A percentile compares a stretch with the other conserved stretches of the same genome.
Conservation (phyloP, 2,329 filamentous ascomycete genomes). For the Fusarium sp. region DNA sequence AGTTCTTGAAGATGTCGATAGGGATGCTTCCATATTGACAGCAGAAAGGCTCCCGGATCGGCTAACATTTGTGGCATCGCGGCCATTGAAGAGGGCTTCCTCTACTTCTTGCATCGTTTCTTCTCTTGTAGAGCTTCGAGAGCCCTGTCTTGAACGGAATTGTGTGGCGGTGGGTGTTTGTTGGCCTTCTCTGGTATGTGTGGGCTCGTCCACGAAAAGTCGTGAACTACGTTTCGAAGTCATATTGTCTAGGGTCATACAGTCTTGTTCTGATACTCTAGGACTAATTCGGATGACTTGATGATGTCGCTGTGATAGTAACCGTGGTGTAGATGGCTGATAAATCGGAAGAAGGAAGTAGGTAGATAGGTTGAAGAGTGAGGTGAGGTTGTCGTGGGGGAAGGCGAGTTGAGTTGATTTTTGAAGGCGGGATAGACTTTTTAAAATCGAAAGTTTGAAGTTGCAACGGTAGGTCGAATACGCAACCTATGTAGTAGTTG, state of each 20-base stretch:
- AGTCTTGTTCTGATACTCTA: background rate
- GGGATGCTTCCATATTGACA: conserved; percentile 21
- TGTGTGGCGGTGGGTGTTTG: conserved; percentile 25
- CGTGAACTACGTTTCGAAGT: conserved; percentile 38
- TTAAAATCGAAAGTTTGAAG: background rate
- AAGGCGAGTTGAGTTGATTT: conserved; percentile 2
- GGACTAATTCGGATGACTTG: background rate
- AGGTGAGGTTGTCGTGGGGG: conserved; percentile 26
- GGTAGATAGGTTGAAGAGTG: conserved; percentile 10
- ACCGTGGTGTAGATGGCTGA: background rate
- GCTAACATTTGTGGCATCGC: conserved; percentile 25
- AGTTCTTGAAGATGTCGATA: conserved; percentile 13
- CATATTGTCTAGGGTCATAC: conserved; percentile 26
- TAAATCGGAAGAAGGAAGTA: background rate
- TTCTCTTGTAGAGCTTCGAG: conserved; percentile 44
- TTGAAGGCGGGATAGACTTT: conserved; percentile 12
- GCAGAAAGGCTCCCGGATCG: conserved; percentile 29
- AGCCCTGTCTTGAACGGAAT: conserved; percentile 44
- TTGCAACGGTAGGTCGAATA: conserved; percentile 20
- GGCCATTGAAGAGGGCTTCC: conserved; percentile 31
- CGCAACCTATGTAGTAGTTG: conserved; percentile 21
- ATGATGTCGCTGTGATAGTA: background rate
- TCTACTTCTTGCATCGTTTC: conserved; percentile 42
- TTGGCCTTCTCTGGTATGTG: conserved; percentile 16
- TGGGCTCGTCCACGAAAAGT: conserved; percentile 32